These are phyloP conservation scores for Talaromyces sp. DNA, from an alignment of 2,329 filamentous ascomycete species.

Conservation along the genomic window DNA sequence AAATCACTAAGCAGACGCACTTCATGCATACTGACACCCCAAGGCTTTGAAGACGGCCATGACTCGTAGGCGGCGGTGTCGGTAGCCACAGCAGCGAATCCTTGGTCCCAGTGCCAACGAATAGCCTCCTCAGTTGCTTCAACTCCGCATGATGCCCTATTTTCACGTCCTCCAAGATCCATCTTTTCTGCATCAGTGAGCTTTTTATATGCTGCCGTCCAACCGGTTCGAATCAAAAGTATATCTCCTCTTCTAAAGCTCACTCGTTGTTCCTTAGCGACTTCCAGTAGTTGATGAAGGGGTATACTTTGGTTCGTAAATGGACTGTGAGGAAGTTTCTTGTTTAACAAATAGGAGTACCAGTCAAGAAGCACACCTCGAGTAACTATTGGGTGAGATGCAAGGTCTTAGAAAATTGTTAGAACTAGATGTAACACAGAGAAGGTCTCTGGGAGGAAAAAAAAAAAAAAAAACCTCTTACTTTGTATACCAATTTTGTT, in stretches of 20 bases:
- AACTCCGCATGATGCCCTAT: conserved; percentile 33
- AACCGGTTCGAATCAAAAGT: conserved; percentile 23
- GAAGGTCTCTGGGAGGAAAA: no score
- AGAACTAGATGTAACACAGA: neutral
- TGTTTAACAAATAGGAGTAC: conserved; percentile 11
- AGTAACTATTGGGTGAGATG: conserved; percentile 11
- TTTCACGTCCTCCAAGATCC: conserved; percentile 11
- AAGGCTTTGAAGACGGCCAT: conserved; percentile 24
- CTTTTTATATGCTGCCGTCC: conserved; percentile 18
- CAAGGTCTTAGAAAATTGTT: conserved; percentile 6
- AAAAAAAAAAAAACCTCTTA: neutral
- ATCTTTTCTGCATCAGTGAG: conserved; percentile 11
- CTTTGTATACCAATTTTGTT: conserved; percentile 14
- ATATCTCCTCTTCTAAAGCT: conserved; percentile 21
- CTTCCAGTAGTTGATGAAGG: conserved; percentile 13
- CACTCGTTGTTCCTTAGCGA: conserved; percentile 16
- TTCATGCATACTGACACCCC: conserved; percentile 13
- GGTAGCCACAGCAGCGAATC: conserved; percentile 51
- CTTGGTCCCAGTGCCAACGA: conserved; percentile 51
- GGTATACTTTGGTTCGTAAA: conserved; percentile 10
- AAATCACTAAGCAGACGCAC: neutral
- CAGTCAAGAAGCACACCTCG: conserved; percentile 15
- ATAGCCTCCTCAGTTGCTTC: conserved; percentile 42
- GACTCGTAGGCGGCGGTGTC: conserved; percentile 49
- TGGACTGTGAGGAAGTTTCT: conserved; percentile 2